phyloP scores from a whole-genome alignment of 352 stramenopile genomes.

The Blastocystis sp. region DNA sequence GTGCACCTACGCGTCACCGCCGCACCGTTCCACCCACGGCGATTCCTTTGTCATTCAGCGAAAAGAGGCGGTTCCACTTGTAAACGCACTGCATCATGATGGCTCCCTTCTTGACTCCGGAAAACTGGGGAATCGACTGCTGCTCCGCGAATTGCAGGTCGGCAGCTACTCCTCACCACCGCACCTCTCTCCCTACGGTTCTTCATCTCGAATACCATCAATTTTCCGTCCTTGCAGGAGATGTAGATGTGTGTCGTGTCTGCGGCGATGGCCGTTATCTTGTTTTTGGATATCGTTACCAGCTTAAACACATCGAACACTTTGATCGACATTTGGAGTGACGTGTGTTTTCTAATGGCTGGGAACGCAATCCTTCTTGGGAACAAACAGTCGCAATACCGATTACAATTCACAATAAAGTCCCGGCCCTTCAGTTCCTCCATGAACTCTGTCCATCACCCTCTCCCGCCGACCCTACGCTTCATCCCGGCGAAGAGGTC shows the following conservation, averaged over 20 bases:
- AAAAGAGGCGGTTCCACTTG: slow-evolving; percentile 16
- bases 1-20: background rate
- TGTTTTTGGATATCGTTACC: background rate
- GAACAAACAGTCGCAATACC: background rate
- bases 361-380: too few relatives aligned
- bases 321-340: background rate
- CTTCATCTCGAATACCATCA: background rate
- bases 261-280: background rate
- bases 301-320: background rate
- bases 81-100: background rate
- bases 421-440: background rate
- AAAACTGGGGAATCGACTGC: background rate
- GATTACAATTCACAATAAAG: slow-evolving; percentile 18
- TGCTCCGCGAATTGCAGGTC: background rate
- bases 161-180: background rate
- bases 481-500: slow-evolving; percentile 10
- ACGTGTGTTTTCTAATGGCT: background rate
- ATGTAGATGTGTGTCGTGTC: background rate
- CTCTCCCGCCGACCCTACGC: background rate
- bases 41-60: slow-evolving; percentile 6
- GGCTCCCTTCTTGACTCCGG: background rate
- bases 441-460: background rate
- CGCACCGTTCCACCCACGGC: background rate
- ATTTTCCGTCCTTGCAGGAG: slow-evolving; percentile 23
- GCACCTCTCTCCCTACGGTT: background rate